Evolutionary conservation across 805 yeast genomes (phyloP), one percentile per base, ranked within the genome.

Genomic region (Pichia rugopelliculosa): DNA sequence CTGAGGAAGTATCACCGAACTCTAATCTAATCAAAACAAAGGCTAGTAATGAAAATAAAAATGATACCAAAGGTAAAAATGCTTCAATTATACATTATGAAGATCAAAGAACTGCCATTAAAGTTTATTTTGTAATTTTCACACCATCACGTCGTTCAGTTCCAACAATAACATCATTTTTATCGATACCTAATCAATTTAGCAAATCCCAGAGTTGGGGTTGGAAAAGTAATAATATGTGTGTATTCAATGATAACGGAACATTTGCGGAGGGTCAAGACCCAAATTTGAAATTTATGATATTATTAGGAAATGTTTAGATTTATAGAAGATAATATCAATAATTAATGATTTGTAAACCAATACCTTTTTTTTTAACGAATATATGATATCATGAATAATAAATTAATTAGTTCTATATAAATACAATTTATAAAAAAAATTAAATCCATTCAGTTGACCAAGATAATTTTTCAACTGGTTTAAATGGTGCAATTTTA

Each of bases 401-500:
- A n/a, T n/a, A n/a, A n/a, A n/a, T n/a, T n/a, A n/a, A n/a, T n/a
- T n/a, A n/a, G n/a, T n/a, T n/a, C n/a, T n/a, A n/a, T n/a, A n/a
- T n/a, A n/a, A n/a, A n/a, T n/a, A n/a, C n/a, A n/a, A n/a, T n/a
- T n/a, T 39, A 36, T 43, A 21, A 23, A 34, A 6, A 36, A 23
- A 30, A 4, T 42, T 48, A 48, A 39, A 72, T 64, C 97, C 97
- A 90, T 65, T 83, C 85, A 6, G 79, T 75, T 10, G 78, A 65
- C 88, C 95, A 91, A 27, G 71, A 59, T 43, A 91, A 72, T 47
- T 71, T 74, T 45, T 84, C 80, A 17, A 96, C 96, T 8, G 96
- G 89, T 56, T 73, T 75, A 74, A 91, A 91, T 9, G 97, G 98
- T 17, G 88, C 91, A 30, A 85, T 82, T 13, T 71, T 75, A 25